Conservation (phyloP, 1,139 yeast species). For the Debaryomyces psychrophilus region DNA sequence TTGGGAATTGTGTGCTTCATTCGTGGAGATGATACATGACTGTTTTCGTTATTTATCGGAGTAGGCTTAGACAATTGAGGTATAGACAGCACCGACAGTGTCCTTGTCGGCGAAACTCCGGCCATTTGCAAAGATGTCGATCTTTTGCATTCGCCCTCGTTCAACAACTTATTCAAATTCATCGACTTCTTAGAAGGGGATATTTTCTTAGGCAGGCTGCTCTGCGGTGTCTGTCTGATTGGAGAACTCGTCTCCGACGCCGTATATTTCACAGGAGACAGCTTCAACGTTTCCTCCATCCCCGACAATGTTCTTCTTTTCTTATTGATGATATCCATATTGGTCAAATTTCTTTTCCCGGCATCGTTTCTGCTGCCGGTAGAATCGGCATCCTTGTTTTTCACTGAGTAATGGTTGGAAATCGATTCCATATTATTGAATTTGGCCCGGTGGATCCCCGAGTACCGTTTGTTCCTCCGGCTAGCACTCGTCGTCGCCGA, state of each 20-base stretch:
- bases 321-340: conserved; percentile 25
- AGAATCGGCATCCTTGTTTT: neutral
- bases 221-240: conserved; percentile 13
- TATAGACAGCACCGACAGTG: neutral
- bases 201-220: conserved; percentile 29
- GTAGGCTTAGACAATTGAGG: conserved; percentile 10
- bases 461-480: conserved; percentile 32
- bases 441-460: conserved; percentile 37
- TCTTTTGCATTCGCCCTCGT: conserved; percentile 25
- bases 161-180: conserved; percentile 40
- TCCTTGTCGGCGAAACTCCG: conserved; percentile 25
- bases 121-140: conserved; percentile 39
- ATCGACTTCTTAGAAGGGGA: conserved; percentile 46
- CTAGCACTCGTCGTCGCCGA: conserved; percentile 13
- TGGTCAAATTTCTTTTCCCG: conserved; percentile 15
- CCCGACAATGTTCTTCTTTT: conserved; percentile 42
- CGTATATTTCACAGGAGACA: conserved; percentile 3
- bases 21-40: conserved; percentile 20
- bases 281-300: conserved; percentile 7
- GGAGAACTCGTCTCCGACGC: conserved; percentile 11
- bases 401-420: conserved; percentile 41
- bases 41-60: conserved; percentile 13
- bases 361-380: conserved; percentile 11
- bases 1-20: conserved; percentile 20
- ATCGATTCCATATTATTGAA: conserved; percentile 49